Evolutionary conservation across 78 protist genomes (phyloP).

Genomic region (Guillardia theta): DNA sequence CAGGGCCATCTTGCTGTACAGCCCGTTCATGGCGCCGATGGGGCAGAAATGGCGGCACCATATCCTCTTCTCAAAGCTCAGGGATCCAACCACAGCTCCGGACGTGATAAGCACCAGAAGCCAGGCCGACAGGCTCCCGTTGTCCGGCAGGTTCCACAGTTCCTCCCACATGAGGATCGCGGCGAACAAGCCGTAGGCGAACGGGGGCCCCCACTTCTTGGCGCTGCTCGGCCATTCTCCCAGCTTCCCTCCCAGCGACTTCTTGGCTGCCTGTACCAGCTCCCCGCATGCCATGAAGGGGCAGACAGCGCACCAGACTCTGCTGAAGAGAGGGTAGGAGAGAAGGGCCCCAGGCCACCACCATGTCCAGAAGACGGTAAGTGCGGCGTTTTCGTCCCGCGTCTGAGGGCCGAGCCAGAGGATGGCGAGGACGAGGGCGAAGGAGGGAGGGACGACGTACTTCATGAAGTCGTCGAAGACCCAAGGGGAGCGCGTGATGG

Average conservation of each 20-base stretch:
- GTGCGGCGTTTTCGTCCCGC: neutral
- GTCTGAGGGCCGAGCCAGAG: neutral
- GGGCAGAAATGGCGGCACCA: neutral
- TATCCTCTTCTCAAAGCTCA: neutral
- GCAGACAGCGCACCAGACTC: neutral
- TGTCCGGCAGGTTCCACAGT: neutral
- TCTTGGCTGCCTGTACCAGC: neutral
- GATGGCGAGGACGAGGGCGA: neutral
- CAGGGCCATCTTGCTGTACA: neutral
- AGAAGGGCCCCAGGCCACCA: neutral
- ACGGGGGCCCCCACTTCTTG: neutral
- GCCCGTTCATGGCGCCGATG: neutral
- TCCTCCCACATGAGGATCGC: conserved; percentile 9
- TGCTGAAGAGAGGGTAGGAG: neutral
- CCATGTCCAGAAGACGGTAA: conserved; percentile 17
- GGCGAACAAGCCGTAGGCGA: neutral
- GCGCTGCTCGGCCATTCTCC: neutral
- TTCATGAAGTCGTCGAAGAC: neutral
- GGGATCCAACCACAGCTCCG: neutral
- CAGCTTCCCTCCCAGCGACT: neutral
- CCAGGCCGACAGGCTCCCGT: neutral
- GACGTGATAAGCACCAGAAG: neutral
- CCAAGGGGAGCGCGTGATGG: neutral
- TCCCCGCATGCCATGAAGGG: neutral
- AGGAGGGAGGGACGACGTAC: neutral